Percentiles rank a stretch among this genome's conserved stretches.
phyloP scores from a whole-genome alignment of 345 rosid genomes.

The Diplotaxis tenuifolia region DNA sequence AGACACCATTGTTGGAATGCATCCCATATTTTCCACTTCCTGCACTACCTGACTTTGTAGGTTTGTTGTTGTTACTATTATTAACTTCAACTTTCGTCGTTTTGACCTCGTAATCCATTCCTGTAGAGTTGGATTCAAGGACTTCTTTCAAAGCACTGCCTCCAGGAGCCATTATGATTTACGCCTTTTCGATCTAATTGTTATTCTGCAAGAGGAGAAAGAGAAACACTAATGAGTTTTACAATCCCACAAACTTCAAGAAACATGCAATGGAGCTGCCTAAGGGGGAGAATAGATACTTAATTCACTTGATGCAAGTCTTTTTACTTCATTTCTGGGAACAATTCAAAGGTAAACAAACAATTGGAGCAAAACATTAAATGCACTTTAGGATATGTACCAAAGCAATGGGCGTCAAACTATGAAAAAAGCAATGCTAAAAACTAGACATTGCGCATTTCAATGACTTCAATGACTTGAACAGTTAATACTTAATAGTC shows the following conservation, averaged over 20 bases:
- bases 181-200: constrained; percentile 11
- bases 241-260: neutral
- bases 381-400: constrained; percentile 19
- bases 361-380: constrained; percentile 23
- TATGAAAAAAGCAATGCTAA: constrained; percentile 26
- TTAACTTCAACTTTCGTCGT: constrained; percentile 41
- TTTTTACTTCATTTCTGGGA: constrained; percentile 7
- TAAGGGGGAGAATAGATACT: constrained; percentile 1
- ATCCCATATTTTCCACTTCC: constrained; percentile 50
- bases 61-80: constrained; percentile 46
- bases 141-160: constrained; percentile 65
- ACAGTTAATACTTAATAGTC: too few relatives aligned
- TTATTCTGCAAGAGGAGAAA: constrained; percentile 21
- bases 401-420: constrained; percentile 27
- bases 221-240: neutral
- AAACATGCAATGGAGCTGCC: neutral
- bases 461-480: constrained; percentile 15
- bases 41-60: constrained; percentile 49
- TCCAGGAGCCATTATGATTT: constrained; percentile 52
- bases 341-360: constrained; percentile 5
- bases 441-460: constrained; percentile 28
- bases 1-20: constrained; percentile 61
- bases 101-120: constrained; percentile 50
- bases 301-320: constrained; percentile 18
- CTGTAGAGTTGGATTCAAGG: constrained; percentile 47